Evolutionary conservation across 768 basidiomycete species (phyloP).

Genomic region (Phlegmacium glaucopus): DNA sequence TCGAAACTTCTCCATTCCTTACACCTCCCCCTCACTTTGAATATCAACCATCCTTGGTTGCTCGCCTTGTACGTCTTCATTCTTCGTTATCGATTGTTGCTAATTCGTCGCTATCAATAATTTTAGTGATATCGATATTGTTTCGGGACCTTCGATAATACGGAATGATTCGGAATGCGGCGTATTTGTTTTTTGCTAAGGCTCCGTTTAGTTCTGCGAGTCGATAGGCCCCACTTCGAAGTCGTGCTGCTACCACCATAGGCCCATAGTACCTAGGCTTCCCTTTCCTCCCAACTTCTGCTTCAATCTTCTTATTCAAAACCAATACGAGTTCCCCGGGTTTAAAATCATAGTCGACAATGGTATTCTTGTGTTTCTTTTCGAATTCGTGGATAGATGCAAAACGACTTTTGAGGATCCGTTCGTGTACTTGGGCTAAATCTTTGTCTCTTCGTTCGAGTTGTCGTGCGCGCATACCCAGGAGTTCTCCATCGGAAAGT

Average conservation of each 20-base stretch:
- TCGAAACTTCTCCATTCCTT: no score
- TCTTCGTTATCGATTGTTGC: neutral
- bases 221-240: slow-evolving; percentile 19
- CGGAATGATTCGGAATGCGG: slow-evolving; percentile 20
- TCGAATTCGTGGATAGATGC: slow-evolving; percentile 14
- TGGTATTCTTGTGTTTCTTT: slow-evolving; percentile 13
- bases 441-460: slow-evolving; percentile 14
- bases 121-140: neutral
- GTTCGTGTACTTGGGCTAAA: slow-evolving; percentile 8
- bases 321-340: slow-evolving; percentile 32
- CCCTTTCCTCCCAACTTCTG: slow-evolving; percentile 23
- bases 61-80: neutral
- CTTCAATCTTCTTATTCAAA: slow-evolving; percentile 28
- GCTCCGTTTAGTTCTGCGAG: slow-evolving; percentile 19
- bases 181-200: slow-evolving; percentile 7
- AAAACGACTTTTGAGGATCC: slow-evolving; percentile 10
- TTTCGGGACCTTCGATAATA: slow-evolving; percentile 9
- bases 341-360: slow-evolving; percentile 24
- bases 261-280: slow-evolving; percentile 30
- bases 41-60: neutral
- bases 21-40: neutral
- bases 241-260: slow-evolving; percentile 21
- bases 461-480: slow-evolving; percentile 13
- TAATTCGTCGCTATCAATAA: neutral
- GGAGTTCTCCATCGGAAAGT: slow-evolving; percentile 19